A percentile compares a stretch with the other conserved stretches of the same genome.
Evolutionary conservation across 1,284 basidiomycete genomes (phyloP).

Genomic region (Waitea zeae): DNA sequence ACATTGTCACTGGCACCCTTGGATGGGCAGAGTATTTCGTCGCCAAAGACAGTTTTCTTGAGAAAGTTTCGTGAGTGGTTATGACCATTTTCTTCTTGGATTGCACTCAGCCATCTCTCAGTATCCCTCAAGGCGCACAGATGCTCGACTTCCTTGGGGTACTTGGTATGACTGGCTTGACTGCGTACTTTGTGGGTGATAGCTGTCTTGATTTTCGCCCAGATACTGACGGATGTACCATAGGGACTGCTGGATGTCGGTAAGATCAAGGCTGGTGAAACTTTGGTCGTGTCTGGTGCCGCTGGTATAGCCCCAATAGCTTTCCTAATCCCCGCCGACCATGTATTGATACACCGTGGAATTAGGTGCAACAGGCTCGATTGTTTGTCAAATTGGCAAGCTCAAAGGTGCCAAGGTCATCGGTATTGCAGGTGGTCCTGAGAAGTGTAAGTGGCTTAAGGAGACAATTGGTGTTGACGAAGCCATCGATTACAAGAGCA

Average conservation of each 20-base stretch:
- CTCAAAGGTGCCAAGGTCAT: constrained; percentile 63
- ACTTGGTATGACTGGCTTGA: constrained; percentile 59
- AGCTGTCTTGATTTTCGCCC: constrained; percentile 6
- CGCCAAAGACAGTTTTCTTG: constrained; percentile 32
- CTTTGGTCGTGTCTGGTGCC: constrained; percentile 73
- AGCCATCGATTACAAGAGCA: constrained; percentile 78
- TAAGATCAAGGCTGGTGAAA: constrained; percentile 66
- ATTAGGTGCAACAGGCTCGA: constrained; percentile 68
- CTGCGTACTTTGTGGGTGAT: constrained; percentile 63
- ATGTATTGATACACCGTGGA: no score
- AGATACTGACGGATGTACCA: no score
- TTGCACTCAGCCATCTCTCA: constrained; percentile 11
- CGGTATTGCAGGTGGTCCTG: constrained; percentile 62
- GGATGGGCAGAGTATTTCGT: constrained; percentile 73
- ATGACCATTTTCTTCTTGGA: neutral
- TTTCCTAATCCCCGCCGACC: no score
- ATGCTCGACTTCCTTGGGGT: constrained; percentile 65
- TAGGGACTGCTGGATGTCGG: constrained; percentile 75
- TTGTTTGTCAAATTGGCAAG: constrained; percentile 67
- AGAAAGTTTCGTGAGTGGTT: constrained; percentile 32
- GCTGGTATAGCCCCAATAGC: no score
- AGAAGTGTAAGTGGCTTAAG: constrained; percentile 75
- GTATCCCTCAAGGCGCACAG: constrained; percentile 33
- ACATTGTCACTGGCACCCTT: constrained; percentile 31
- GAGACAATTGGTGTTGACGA: constrained; percentile 69